These are phyloP conservation scores for Canna indica DNA, from an alignment of 176 grass and related monocot species.

Conservation along the genomic window DNA sequence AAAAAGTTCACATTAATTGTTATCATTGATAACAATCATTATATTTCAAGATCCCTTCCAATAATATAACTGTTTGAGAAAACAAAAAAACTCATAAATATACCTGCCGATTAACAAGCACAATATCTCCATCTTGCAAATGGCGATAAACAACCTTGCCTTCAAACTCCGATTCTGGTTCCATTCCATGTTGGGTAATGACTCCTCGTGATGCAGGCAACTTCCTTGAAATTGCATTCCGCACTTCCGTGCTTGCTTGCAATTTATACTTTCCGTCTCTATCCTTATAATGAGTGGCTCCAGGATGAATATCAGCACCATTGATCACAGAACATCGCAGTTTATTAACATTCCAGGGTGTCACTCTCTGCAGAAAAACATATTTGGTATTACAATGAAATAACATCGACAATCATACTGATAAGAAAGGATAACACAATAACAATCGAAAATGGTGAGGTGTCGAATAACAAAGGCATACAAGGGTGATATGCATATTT, in stretches of 20 bases:
- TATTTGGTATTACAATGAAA: background rate
- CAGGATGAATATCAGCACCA: slow-evolving; percentile 71
- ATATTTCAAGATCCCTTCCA: background rate
- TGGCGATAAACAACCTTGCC: slow-evolving; percentile 83
- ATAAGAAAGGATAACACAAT: slow-evolving; percentile 3
- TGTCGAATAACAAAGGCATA: background rate
- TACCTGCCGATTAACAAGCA: slow-evolving; percentile 97
- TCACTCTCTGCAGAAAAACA: slow-evolving; percentile 56
- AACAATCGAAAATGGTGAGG: slow-evolving; percentile 8
- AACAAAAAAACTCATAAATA: slow-evolving; percentile 7
- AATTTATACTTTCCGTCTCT: slow-evolving; percentile 46
- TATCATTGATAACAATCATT: background rate
- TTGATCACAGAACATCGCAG: slow-evolving; percentile 60
- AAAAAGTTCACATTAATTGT: background rate
- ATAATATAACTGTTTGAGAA: background rate
- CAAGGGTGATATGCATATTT: background rate
- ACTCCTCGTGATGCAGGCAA: slow-evolving; percentile 50
- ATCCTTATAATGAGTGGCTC: slow-evolving; percentile 77
- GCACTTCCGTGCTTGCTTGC: slow-evolving; percentile 29
- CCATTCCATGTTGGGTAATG: slow-evolving; percentile 46
- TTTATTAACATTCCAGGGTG: slow-evolving; percentile 63
- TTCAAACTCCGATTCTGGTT: slow-evolving; percentile 59
- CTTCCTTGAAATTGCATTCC: slow-evolving; percentile 38
- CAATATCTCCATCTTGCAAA: slow-evolving; percentile 78
- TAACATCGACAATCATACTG: slow-evolving; percentile 2